Evolutionary conservation across 2,329 filamentous ascomycete genomes (phyloP).

Genomic region (Cercospora berteroae): DNA sequence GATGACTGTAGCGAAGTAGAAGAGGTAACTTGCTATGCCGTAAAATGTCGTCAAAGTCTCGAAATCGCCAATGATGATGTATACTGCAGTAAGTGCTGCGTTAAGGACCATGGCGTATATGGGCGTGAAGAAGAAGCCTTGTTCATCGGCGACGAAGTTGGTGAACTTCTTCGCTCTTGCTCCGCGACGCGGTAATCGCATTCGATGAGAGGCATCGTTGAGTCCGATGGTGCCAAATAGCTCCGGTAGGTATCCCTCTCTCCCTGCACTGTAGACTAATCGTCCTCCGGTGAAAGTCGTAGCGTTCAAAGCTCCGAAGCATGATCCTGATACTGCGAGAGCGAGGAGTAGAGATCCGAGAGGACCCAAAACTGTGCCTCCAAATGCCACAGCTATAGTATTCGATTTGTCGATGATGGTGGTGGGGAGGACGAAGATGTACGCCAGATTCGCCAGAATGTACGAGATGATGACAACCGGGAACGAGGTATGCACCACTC

Average conservation of each 20-base stretch:
- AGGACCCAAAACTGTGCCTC: slow-evolving; percentile 82
- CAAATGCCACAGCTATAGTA: slow-evolving; percentile 94
- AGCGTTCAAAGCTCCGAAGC: slow-evolving; percentile 91
- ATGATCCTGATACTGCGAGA: slow-evolving; percentile 84
- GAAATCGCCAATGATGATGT: slow-evolving; percentile 87
- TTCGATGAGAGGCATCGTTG: slow-evolving; percentile 42
- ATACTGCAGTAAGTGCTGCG: slow-evolving; percentile 66
- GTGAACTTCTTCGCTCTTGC: slow-evolving; percentile 61
- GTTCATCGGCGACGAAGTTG: slow-evolving; percentile 70
- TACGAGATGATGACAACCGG: slow-evolving; percentile 89
- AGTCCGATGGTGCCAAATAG: slow-evolving; percentile 82
- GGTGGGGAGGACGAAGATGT: slow-evolving; percentile 88
- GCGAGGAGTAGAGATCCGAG: slow-evolving; percentile 80
- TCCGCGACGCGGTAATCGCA: slow-evolving; percentile 44
- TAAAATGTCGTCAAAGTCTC: slow-evolving; percentile 92
- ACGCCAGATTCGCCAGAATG: slow-evolving; percentile 84
- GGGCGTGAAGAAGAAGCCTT: slow-evolving; percentile 87
- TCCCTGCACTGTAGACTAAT: slow-evolving; percentile 88
- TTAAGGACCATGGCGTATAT: slow-evolving; percentile 88
- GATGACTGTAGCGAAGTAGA: slow-evolving; percentile 94
- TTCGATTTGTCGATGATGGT: slow-evolving; percentile 80
- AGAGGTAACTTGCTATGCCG: slow-evolving; percentile 93
- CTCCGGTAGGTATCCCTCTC: slow-evolving; percentile 86
- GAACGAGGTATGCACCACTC: slow-evolving; percentile 95
- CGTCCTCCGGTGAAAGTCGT: slow-evolving; percentile 90